Base-by-base conservation (phyloP, 768 basidiomycete species). In the Lactarius sp. region DNA sequence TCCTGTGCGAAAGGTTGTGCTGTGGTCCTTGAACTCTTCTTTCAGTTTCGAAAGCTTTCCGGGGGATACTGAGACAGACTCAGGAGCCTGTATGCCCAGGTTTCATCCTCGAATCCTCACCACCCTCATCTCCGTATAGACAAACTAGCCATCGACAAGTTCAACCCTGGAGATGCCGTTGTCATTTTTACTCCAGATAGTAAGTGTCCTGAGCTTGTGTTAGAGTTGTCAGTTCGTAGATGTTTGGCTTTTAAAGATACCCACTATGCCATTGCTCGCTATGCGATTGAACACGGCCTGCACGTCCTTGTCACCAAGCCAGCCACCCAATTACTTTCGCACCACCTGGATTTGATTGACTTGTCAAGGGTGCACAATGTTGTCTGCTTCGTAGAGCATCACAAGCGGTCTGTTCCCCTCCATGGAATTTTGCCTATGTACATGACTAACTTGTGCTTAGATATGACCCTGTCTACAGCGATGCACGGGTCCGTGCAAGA, bases 221-320 rank as follows among this genome's bases (percentile, higher is more conserved):
- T 4, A 9, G 42, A n/a, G 13, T 50, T n/a, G 42, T 34, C 22
- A 52, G 37, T 31, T 20, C 31, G 52, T 37, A 14, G 7, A 44
- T 22, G 13, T n/a, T 52, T 59, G 13, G 50, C 20, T n/a, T 46
- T 51, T 31, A 56, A 70, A 93, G 85, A 79, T 67, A 95, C 94
- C 16, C 94, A 96, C 74, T 88, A 85, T 73, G 82, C 85, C 36
- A 96, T 95, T 70, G 85, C 92, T 20, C 77, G 88, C 50, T 91
- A 93, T 71, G 94, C 94, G 4, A 88, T 96, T 41, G 86, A 92
- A 74, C 86, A 79, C 46, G 87, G 88, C 0, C 77, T 95, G 51
- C 94, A 96, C 72, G 94, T 96, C 55, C 84, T 96, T 46, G 83
- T 96, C 65, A 97, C 94, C 50, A 97, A 96, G 74, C 94, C 94